phyloP scores from a whole-genome alignment of 352 stramenopile species.

The Phytophthora citrophthora region DNA sequence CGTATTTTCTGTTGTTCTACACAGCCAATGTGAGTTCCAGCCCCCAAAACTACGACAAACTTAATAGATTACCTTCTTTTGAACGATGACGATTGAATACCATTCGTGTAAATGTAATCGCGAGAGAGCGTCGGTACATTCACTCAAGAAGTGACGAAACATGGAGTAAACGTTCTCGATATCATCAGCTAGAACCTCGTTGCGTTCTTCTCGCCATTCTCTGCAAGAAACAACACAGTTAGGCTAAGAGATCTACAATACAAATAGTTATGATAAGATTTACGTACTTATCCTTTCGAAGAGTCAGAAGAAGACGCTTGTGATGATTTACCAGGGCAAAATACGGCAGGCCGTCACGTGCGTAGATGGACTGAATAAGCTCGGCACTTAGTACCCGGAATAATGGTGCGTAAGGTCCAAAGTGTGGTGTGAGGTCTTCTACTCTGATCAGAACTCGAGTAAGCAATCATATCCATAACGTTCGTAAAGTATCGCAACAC shows the following conservation, averaged over 20 bases:
- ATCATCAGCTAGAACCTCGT: conserved; percentile 61
- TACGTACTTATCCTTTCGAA: conserved; percentile 57
- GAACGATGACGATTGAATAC: conserved; percentile 61
- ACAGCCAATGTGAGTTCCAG: background rate
- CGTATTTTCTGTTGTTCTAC: conserved; percentile 77
- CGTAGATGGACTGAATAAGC: conserved; percentile 54
- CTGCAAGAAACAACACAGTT: conserved; percentile 10
- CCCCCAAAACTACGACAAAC: too few relatives aligned
- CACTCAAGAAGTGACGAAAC: conserved; percentile 55
- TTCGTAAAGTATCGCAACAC: background rate
- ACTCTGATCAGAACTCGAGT: conserved; percentile 12
- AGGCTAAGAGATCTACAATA: background rate
- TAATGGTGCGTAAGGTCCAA: conserved; percentile 56
- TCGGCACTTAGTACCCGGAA: conserved; percentile 53
- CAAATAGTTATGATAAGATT: background rate
- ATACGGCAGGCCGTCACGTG: conserved; percentile 45
- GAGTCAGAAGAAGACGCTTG: conserved; percentile 53
- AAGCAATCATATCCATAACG: background rate
- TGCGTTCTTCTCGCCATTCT: conserved; percentile 51
- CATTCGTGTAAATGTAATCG: conserved; percentile 71
- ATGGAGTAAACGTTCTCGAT: conserved; percentile 64
- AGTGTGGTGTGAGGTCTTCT: conserved; percentile 68
- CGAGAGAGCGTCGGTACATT: conserved; percentile 52
- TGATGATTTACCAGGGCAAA: conserved; percentile 75
- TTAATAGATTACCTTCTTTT: conserved; percentile 58